Conservation (phyloP, 2,329 filamentous ascomycete species). For the Ceratocystis ficicola region DNA sequence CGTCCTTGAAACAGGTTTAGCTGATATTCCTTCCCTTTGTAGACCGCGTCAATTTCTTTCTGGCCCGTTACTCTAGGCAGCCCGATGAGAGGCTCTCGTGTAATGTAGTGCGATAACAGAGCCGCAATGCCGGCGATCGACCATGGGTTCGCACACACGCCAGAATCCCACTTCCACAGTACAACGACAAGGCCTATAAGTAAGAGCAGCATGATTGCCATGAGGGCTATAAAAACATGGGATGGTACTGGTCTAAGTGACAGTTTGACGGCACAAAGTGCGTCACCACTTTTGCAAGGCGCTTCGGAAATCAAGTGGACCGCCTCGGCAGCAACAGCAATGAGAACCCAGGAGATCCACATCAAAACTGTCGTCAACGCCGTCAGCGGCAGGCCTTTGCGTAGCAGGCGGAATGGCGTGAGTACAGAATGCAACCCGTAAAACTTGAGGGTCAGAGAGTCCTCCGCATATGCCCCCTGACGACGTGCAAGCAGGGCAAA, state of each 20-base stretch:
- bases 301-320: slow-evolving; percentile 11
- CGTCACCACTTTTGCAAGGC: not conserved
- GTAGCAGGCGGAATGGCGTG: slow-evolving; percentile 13
- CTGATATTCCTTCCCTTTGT: slow-evolving; percentile 14
- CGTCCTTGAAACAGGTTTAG: slow-evolving; percentile 11
- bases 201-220: slow-evolving; percentile 14
- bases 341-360: slow-evolving; percentile 12
- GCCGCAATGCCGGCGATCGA: slow-evolving; percentile 16
- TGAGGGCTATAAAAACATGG: not conserved
- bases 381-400: slow-evolving; percentile 14
- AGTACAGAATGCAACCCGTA: slow-evolving; percentile 8
- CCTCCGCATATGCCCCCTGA: slow-evolving; percentile 5
- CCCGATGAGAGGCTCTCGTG: slow-evolving; percentile 13
- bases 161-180: slow-evolving; percentile 19
- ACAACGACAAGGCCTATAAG: slow-evolving; percentile 12
- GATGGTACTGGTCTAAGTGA: slow-evolving; percentile 16
- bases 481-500: slow-evolving; percentile 13
- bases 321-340: slow-evolving; percentile 15
- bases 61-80: slow-evolving; percentile 5
- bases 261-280: slow-evolving; percentile 9
- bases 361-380: slow-evolving; percentile 9
- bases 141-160: slow-evolving; percentile 20
- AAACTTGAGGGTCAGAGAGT: slow-evolving; percentile 17
- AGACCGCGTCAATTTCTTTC: slow-evolving; percentile 9
- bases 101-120: slow-evolving; percentile 8